Conservation (phyloP, 2,329 filamentous ascomycete species). For the Neophaeococcomyces mojaviensis region DNA sequence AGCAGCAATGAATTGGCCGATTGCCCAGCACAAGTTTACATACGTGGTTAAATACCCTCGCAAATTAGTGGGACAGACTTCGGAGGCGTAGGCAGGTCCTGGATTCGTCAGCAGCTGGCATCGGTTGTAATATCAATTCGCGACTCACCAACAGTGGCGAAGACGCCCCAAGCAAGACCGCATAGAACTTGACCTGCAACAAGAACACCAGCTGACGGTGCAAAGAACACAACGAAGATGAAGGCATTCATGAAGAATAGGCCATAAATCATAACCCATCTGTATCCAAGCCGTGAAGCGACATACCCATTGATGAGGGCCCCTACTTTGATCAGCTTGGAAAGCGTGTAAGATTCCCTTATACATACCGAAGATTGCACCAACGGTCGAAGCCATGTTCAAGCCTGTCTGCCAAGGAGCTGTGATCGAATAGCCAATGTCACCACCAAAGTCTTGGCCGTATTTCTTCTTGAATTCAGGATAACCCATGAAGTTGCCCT, state of each 20-base stretch:
- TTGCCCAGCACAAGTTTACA: constrained; percentile 57
- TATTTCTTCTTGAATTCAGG: constrained; percentile 36
- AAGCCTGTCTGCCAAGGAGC: constrained; percentile 51
- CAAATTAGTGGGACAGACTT: constrained; percentile 54
- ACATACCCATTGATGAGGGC: constrained; percentile 34
- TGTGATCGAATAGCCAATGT: constrained; percentile 40
- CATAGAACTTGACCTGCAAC: constrained; percentile 40
- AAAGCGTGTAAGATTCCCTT: constrained; percentile 57
- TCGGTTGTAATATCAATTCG: constrained; percentile 23
- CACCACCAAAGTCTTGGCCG: constrained; percentile 28
- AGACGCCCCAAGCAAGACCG: constrained; percentile 7
- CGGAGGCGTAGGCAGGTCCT: constrained; percentile 63
- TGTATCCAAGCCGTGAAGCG: constrained; percentile 33
- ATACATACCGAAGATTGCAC: constrained; percentile 57
- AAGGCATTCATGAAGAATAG: constrained; percentile 38
- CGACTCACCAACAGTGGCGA: neutral
- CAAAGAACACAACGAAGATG: constrained; percentile 46
- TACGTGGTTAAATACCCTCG: constrained; percentile 54
- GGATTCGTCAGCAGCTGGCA: constrained; percentile 25
- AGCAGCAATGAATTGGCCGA: constrained; percentile 49
- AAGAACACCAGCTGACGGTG: constrained; percentile 38
- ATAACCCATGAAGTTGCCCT: constrained; percentile 66
- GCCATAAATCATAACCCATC: constrained; percentile 37
- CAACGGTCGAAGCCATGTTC: constrained; percentile 54
- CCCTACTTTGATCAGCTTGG: constrained; percentile 53